These are phyloP conservation scores for Phaeosphaeria sp. DNA, from an alignment of 2,329 filamentous ascomycete genomes.

Conservation along the genomic window DNA sequence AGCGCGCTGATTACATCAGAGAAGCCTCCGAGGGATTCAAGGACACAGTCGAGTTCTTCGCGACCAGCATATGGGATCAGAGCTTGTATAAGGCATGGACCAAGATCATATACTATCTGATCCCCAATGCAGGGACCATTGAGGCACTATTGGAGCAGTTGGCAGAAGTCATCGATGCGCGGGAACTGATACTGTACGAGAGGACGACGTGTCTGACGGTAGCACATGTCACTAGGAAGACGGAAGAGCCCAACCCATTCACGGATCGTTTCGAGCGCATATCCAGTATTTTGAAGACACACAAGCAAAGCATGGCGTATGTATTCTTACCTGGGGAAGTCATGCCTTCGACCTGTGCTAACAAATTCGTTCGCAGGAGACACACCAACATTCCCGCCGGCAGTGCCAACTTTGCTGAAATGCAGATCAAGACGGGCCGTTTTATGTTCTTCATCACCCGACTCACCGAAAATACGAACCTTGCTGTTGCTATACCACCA, in stretches of 20 bases:
- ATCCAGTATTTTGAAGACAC: slow-evolving; percentile 97
- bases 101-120: slow-evolving; percentile 94
- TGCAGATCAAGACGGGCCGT: slow-evolving; percentile 78
- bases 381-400: slow-evolving; percentile 83
- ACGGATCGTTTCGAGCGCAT: slow-evolving; percentile 93
- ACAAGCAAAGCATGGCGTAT: slow-evolving; percentile 78
- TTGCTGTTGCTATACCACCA: slow-evolving; percentile 88
- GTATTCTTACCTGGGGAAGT: slow-evolving; percentile 38
- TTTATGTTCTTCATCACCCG: slow-evolving; percentile 96
- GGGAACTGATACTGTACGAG: slow-evolving; percentile 94
- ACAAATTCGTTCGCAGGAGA: slow-evolving; percentile 59
- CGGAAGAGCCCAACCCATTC: slow-evolving; percentile 82
- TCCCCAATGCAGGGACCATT: slow-evolving; percentile 90
- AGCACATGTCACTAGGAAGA: slow-evolving; percentile 82
- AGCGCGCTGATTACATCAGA: slow-evolving; percentile 78
- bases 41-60: slow-evolving; percentile 76
- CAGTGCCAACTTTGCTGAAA: slow-evolving; percentile 79
- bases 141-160: slow-evolving; percentile 84
- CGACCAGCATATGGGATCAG: slow-evolving; percentile 98
- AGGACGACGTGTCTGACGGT: slow-evolving; percentile 95
- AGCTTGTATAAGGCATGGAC: slow-evolving; percentile 98
- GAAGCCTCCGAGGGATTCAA: slow-evolving; percentile 75
- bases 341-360: slow-evolving; percentile 8
- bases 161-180: slow-evolving; percentile 84
- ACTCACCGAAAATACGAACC: slow-evolving; percentile 96